Conservation (phyloP, 139 green algal genomes). For the Eudorina sp. region DNA sequence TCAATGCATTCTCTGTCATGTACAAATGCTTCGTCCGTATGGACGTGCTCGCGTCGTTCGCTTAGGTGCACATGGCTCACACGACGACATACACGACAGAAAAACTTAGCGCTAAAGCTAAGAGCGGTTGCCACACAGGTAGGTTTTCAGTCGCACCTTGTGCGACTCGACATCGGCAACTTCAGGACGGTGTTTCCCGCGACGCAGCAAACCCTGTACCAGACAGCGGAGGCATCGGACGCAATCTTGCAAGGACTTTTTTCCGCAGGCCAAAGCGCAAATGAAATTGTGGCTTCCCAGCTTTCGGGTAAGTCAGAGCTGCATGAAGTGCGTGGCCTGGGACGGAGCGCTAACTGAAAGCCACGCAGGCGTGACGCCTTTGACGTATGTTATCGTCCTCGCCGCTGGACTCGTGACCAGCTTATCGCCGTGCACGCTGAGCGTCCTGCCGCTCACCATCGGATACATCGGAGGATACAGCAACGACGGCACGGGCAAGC, state of each 20-base stretch:
- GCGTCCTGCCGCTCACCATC: conserved; percentile 90
- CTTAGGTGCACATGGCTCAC: too few relatives aligned
- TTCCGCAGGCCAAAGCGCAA: conserved; percentile 51
- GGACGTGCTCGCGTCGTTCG: too few relatives aligned
- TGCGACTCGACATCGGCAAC: not conserved
- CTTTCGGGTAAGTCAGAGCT: conserved; percentile 54
- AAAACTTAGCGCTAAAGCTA: too few relatives aligned
- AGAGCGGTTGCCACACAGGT: too few relatives aligned
- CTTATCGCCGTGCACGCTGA: conserved; percentile 94
- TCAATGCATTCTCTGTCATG: too few relatives aligned
- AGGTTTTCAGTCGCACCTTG: too few relatives aligned
- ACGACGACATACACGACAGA: too few relatives aligned
- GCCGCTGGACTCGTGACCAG: conserved; percentile 91
- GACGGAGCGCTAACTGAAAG: not conserved
- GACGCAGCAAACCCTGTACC: not conserved
- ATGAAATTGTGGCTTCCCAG: conserved; percentile 63
- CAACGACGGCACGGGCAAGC: not conserved
- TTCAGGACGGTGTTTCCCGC: not conserved
- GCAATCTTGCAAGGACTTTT: conserved; percentile 48
- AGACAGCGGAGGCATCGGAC: not conserved
- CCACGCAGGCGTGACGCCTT: conserved; percentile 69
- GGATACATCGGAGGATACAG: conserved; percentile 92
- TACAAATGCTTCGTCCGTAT: too few relatives aligned
- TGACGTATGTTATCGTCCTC: conserved; percentile 81
- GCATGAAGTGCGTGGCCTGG: not conserved